These are phyloP conservation scores for Cercospora nicotianae DNA, from an alignment of 2,329 filamentous ascomycete genomes.

Conservation along the genomic window DNA sequence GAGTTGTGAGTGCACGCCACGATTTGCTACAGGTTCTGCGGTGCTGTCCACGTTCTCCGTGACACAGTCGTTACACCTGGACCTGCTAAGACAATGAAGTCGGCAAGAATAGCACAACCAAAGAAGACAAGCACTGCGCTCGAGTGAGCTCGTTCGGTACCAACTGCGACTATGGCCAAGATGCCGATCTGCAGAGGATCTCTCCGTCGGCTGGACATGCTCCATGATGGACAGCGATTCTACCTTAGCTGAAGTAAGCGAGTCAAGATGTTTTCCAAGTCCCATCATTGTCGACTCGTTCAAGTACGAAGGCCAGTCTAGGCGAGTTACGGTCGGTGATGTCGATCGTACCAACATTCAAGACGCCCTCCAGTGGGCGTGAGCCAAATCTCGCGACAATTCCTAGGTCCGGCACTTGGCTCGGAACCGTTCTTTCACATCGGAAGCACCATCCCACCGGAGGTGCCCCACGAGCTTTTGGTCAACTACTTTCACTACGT, in stretches of 20 bases:
- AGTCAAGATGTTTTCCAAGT: conserved; percentile 5
- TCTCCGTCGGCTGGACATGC: conserved; percentile 9
- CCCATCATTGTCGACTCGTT: not conserved
- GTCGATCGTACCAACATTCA: not conserved
- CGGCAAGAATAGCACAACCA: not conserved
- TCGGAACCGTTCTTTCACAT: not conserved
- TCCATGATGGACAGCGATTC: not conserved
- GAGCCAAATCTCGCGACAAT: not conserved
- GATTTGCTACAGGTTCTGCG: not conserved
- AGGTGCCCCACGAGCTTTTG: not conserved
- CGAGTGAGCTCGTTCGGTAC: not conserved
- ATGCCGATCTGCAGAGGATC: conserved; percentile 5
- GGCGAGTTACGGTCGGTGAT: not conserved
- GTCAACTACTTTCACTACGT: not conserved
- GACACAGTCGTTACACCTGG: not conserved
- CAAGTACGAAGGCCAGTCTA: not conserved
- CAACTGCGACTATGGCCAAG: not conserved
- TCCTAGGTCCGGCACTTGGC: not conserved
- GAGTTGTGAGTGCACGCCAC: not conserved
- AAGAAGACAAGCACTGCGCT: not conserved
- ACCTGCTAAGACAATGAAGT: not conserved
- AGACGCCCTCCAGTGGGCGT: not conserved
- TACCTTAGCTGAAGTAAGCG: not conserved
- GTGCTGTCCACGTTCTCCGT: not conserved
- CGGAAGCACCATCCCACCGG: conserved; percentile 5